Percentiles rank a stretch among this genome's conserved stretches.
These are phyloP conservation scores for Vicia villosa DNA, from an alignment of 306 rosid species.

Conservation along the genomic window DNA sequence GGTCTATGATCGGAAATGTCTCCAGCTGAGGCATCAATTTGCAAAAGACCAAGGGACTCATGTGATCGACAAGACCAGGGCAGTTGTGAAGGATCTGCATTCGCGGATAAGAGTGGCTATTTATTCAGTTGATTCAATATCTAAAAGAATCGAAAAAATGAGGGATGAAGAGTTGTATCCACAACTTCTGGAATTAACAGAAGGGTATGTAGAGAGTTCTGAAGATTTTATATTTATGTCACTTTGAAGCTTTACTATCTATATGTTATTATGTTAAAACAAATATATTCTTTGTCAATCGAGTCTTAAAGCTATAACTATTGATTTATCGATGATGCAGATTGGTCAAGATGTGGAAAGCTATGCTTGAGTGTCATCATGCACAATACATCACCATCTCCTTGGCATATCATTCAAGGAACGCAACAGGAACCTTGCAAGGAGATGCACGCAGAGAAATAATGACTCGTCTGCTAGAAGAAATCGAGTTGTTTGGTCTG, in stretches of 20 bases:
- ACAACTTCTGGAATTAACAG: slow-evolving; percentile 75
- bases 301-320: background rate
- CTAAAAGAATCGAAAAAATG: slow-evolving; percentile 84
- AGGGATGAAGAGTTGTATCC: slow-evolving; percentile 95
- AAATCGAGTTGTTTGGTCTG: slow-evolving; percentile 83
- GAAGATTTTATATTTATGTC: slow-evolving; percentile 2
- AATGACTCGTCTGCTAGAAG: slow-evolving; percentile 62
- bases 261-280: too few species aligned
- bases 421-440: slow-evolving; percentile 51
- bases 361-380: slow-evolving; percentile 97
- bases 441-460: slow-evolving; percentile 63
- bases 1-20: slow-evolving; percentile 83
- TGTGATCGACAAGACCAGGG: slow-evolving; percentile 86
- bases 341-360: slow-evolving; percentile 91
- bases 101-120: slow-evolving; percentile 83
- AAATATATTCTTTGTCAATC: background rate
- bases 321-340: slow-evolving; percentile 45
- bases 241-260: too few species aligned
- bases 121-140: slow-evolving; percentile 84
- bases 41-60: slow-evolving; percentile 83
- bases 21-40: slow-evolving; percentile 76
- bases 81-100: slow-evolving; percentile 86
- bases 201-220: slow-evolving; percentile 61
- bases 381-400: slow-evolving; percentile 97
- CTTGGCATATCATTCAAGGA: slow-evolving; percentile 85